Evolutionary conservation across 352 stramenopile genomes (phyloP), one percentile per base, ranked within the genome.

Genomic region (Globisporangium cylindrosporum): DNA sequence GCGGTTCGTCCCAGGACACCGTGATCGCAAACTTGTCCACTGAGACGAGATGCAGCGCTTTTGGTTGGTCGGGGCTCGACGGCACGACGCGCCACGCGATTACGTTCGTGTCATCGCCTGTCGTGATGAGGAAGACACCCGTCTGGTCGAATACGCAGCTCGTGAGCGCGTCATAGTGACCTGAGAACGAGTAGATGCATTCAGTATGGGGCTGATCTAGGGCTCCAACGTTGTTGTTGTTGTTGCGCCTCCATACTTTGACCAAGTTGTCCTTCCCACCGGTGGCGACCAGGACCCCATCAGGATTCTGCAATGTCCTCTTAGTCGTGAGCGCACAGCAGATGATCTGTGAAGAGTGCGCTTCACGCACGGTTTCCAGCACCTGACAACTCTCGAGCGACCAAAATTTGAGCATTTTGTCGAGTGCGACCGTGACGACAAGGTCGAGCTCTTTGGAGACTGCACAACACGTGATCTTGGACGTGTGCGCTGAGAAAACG

Each of bases 201-300:
- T 89, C 72, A 0, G 73, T 6, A 0, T 55, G 64, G 34, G 7
- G 46, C 14, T 1, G 43, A 20, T 1, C 51, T 14, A 3, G 59
- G 69, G 10, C 0, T 48, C 15, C 14, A 6, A 25, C 60, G 24
- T 34, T 63, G 32, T 59, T 53, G 29, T 24, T 62, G 55, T 14
- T 38, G 12, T 27, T 41, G 9, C 73, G 68, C 3, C 73, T 64
- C 83, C 83, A 90, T 0, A 91, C 71, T 64, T 90, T 91, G 27
- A 90, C 75, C n/a, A 88, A 59, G 27, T 90, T 90, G 68, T 89
- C 83, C 22, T 79, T 82, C 8, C 69, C 83, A 27, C 79, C 79
- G 18, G 81, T 91, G 4, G 81, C 80, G 14, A 90, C 61, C 4
- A 89, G 41, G 38, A 84, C 73, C 1, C 85, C 69, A 1, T 70